A percentile compares a stretch with the other conserved stretches of the same genome.
These are phyloP conservation scores for Saccharomycopsis crataegensis DNA, from an alignment of 1,139 yeast genomes.

Conservation along the genomic window DNA sequence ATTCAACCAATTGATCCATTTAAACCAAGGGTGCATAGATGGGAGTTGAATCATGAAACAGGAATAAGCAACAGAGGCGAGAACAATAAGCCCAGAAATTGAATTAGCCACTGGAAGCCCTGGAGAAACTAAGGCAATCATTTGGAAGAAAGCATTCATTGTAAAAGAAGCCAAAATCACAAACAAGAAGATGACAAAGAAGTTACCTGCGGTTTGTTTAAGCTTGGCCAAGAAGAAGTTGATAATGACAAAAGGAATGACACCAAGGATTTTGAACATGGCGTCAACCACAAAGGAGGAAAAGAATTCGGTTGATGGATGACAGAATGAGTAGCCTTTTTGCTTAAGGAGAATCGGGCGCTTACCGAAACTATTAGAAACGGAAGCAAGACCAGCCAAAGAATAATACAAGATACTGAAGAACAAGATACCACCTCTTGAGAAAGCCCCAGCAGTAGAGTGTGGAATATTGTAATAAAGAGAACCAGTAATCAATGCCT, in stretches of 20 bases:
- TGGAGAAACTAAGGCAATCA: conserved; percentile 42
- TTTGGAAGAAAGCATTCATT: conserved; percentile 41
- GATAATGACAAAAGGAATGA: conserved; percentile 38
- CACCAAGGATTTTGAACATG: conserved; percentile 42
- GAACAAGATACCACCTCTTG: conserved; percentile 52
- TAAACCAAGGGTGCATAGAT: conserved; percentile 58
- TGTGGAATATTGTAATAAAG: conserved; percentile 38
- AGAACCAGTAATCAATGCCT: conserved; percentile 48
- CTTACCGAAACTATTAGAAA: conserved; percentile 39
- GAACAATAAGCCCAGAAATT: conserved; percentile 41
- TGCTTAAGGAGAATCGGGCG: conserved; percentile 52
- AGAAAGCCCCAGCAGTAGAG: conserved; percentile 42
- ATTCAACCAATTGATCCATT: conserved; percentile 53
- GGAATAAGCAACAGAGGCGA: conserved; percentile 44
- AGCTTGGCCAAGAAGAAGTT: conserved; percentile 46
- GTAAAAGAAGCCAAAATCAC: conserved; percentile 33
- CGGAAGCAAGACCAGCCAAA: conserved; percentile 48
- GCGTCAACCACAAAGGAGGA: conserved; percentile 39
- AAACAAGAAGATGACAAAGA: conserved; percentile 45
- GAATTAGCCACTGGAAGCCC: conserved; percentile 45
- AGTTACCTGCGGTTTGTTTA: conserved; percentile 45
- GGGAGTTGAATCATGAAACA: conserved; percentile 52
- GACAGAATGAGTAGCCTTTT: conserved; percentile 47
- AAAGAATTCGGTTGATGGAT: conserved; percentile 52
- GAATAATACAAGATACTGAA: conserved; percentile 47